Percentiles rank a stretch among this genome's conserved stretches.
These are phyloP conservation scores for Macrocybe gigantea DNA, from an alignment of 768 basidiomycete genomes.

Conservation along the genomic window DNA sequence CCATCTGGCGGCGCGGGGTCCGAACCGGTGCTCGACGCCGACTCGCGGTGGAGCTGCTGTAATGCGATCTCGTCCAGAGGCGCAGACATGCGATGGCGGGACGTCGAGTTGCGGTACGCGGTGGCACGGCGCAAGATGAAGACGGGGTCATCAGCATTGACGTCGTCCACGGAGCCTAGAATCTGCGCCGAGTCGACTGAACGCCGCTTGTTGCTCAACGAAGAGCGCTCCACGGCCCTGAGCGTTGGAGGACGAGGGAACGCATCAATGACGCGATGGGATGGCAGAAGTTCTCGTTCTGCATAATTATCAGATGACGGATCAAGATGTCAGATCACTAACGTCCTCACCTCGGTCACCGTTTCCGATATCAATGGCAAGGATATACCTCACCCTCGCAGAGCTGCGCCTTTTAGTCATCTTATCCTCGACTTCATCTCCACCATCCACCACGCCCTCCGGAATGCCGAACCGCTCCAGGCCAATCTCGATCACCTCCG, in stretches of 20 bases:
- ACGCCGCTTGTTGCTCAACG: conserved; percentile 67
- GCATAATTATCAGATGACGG: conserved; percentile 1
- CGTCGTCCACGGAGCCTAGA: conserved; percentile 66
- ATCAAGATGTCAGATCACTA: not conserved
- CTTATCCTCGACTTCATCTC: conserved; percentile 97
- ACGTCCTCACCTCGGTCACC: conserved; percentile 48
- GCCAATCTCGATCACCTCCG: conserved; percentile 91
- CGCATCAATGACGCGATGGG: conserved; percentile 81
- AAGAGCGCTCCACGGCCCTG: conserved; percentile 55
- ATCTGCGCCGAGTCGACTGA: conserved; percentile 79
- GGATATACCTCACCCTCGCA: conserved; percentile 75
- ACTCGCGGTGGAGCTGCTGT: conserved; percentile 66
- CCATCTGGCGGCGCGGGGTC: conserved; percentile 29
- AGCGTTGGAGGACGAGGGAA: conserved; percentile 71
- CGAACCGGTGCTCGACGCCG: conserved; percentile 48
- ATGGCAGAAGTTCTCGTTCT: conserved; percentile 79
- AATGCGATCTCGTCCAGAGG: conserved; percentile 83
- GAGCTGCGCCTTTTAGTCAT: conserved; percentile 73
- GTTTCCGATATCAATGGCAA: conserved; percentile 54
- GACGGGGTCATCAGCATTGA: conserved; percentile 77
- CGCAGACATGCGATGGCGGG: conserved; percentile 66
- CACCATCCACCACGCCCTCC: conserved; percentile 98
- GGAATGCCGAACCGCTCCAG: conserved; percentile 91
- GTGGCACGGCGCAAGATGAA: conserved; percentile 86
- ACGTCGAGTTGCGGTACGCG: conserved; percentile 64